These are phyloP conservation scores for Kockiozyma suomiensis DNA, from an alignment of 805 yeast genomes.

Conservation along the genomic window DNA sequence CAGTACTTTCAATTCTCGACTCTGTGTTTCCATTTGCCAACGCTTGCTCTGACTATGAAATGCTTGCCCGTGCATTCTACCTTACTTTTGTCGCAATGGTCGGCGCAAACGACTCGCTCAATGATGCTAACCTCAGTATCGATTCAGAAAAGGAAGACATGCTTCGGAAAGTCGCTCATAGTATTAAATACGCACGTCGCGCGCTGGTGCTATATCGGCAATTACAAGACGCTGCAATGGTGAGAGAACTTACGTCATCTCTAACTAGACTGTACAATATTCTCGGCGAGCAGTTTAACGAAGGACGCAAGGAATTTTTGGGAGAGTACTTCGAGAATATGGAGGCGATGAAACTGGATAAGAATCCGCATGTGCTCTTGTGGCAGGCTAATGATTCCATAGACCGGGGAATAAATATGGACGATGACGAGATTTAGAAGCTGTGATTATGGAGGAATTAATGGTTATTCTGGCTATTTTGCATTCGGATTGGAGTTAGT, in stretches of 20 bases:
- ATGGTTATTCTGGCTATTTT: not conserved
- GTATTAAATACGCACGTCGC: conserved; percentile 16
- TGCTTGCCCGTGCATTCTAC: conserved; percentile 47
- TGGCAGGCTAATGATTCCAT: not conserved
- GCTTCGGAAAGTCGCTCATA: conserved; percentile 4
- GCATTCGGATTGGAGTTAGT: not conserved
- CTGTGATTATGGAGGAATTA: not conserved
- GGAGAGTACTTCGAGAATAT: conserved; percentile 7
- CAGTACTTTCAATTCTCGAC: conserved; percentile 49
- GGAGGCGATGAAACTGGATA: not conserved
- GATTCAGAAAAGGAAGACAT: not conserved
- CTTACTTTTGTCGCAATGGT: conserved; percentile 41
- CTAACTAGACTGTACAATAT: conserved; percentile 1
- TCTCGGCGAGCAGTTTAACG: not conserved
- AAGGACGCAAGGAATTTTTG: not conserved
- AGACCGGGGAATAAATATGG: not conserved
- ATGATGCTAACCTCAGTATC: not conserved
- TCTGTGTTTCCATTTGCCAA: conserved; percentile 51
- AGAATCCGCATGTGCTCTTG: not conserved
- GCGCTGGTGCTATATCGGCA: conserved; percentile 2
- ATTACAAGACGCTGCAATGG: conserved; percentile 17
- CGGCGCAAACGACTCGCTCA: conserved; percentile 15
- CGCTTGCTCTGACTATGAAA: conserved; percentile 46
- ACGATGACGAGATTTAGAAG: not conserved
- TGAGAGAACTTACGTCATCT: not conserved